phyloP scores from a whole-genome alignment of 2,329 filamentous ascomycete species.

The Phialophora chinensis region DNA sequence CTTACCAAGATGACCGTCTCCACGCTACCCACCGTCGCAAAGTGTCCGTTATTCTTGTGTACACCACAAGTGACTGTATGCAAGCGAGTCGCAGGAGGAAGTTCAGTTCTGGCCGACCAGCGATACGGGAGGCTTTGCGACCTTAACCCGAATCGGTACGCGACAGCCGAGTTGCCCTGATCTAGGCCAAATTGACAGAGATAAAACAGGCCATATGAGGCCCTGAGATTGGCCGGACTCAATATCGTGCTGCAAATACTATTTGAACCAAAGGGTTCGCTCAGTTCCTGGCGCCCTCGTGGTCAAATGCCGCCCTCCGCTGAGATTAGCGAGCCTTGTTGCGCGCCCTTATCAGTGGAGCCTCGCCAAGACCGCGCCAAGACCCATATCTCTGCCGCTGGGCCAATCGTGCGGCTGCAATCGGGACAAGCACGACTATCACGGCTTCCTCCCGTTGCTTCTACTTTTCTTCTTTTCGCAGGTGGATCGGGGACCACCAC shows the following conservation, averaged over 20 bases:
- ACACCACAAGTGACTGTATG: not conserved
- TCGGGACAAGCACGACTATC: constrained; percentile 18
- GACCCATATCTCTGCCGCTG: constrained; percentile 22
- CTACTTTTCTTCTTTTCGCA: constrained; percentile 11
- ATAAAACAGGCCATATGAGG: not conserved
- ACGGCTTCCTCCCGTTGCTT: constrained; percentile 13
- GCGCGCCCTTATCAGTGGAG: constrained; percentile 29
- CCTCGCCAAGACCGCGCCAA: constrained; percentile 25
- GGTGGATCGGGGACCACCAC: not conserved
- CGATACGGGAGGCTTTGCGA: constrained; percentile 13
- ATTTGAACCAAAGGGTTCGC: constrained; percentile 14
- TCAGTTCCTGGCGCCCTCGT: constrained; percentile 14
- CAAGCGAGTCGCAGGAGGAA: constrained; percentile 21
- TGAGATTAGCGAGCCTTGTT: constrained; percentile 32
- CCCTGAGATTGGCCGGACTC: constrained; percentile 19
- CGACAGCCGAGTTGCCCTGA: constrained; percentile 21
- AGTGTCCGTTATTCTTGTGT: constrained; percentile 11
- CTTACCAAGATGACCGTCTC: constrained; percentile 12
- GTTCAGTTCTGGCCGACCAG: not conserved
- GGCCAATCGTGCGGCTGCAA: constrained; percentile 21
- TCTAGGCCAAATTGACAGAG: constrained; percentile 22
- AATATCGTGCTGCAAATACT: constrained; percentile 17
- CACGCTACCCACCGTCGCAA: constrained; percentile 24
- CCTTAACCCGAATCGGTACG: constrained; percentile 16
- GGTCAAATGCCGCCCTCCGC: not conserved